Evolutionary conservation across 495 filamentous ascomycete species (phyloP).

Genomic region (Amphirosellinia nigrospora): DNA sequence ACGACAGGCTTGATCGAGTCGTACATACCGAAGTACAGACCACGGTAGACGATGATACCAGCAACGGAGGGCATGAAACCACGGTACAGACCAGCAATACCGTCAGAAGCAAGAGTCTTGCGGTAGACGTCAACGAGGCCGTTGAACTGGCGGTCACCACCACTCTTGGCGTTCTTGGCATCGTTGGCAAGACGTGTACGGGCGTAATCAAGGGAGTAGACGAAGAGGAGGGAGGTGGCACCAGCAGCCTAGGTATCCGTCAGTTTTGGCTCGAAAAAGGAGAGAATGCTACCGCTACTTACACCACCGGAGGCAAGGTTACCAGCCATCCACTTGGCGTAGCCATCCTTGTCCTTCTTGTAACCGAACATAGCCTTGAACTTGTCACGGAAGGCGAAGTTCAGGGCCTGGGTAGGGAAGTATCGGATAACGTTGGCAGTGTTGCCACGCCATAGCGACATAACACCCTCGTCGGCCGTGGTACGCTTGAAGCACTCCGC

Average conservation of each 20-base stretch:
- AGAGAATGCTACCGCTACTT: slow-evolving; percentile 52
- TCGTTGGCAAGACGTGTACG: slow-evolving; percentile 99
- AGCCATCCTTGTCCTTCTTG: slow-evolving; percentile 99
- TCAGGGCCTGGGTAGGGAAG: slow-evolving; percentile 99
- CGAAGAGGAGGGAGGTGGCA: slow-evolving; percentile 99
- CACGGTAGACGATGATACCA: slow-evolving; percentile 99
- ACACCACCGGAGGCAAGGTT: slow-evolving; percentile 99
- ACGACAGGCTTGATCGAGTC: slow-evolving; percentile 99
- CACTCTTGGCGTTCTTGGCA: slow-evolving; percentile 93
- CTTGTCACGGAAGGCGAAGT: slow-evolving; percentile 99
- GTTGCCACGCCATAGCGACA: slow-evolving; percentile 98
- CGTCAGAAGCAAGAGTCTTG: slow-evolving; percentile 98
- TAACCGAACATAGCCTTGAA: slow-evolving; percentile 99
- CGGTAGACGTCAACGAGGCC: slow-evolving; percentile 98
- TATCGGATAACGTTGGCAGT: slow-evolving; percentile 99
- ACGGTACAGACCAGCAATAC: slow-evolving; percentile 99
- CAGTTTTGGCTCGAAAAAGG: slow-evolving; percentile 28
- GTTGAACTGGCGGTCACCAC: slow-evolving; percentile 99
- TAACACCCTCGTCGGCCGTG: slow-evolving; percentile 76
- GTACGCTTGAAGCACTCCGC: slow-evolving; percentile 93
- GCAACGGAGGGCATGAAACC: slow-evolving; percentile 99
- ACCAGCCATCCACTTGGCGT: slow-evolving; percentile 98
- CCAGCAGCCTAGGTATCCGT: slow-evolving; percentile 77
- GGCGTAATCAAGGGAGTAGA: slow-evolving; percentile 99
- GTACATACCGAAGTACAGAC: slow-evolving; percentile 99